Evolutionary conservation across 805 yeast species (phyloP).

Genomic region (Candida silvicultrix): DNA sequence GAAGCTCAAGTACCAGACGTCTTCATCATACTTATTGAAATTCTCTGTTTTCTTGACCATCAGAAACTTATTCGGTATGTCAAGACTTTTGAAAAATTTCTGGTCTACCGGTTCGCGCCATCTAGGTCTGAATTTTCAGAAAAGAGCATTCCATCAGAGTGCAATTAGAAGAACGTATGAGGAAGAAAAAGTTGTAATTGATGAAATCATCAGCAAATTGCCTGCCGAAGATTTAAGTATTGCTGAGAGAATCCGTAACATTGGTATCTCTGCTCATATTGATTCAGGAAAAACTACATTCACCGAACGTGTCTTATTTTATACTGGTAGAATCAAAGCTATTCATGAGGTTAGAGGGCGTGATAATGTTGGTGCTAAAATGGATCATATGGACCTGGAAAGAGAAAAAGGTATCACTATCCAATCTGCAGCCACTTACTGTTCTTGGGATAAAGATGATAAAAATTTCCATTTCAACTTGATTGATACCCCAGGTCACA

Average conservation of each 20-base stretch:
- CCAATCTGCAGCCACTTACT: slow-evolving; percentile 97
- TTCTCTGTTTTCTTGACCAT: not conserved
- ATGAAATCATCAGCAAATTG: slow-evolving; percentile 44
- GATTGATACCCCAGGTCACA: slow-evolving; percentile 98
- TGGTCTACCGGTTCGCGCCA: slow-evolving; percentile 9
- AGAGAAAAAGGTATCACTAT: slow-evolving; percentile 98
- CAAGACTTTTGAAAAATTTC: slow-evolving; percentile 10
- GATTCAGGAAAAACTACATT: slow-evolving; percentile 98
- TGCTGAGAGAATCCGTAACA: slow-evolving; percentile 70
- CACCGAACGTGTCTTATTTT: slow-evolving; percentile 92
- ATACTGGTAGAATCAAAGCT: slow-evolving; percentile 95
- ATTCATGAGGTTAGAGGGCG: slow-evolving; percentile 96
- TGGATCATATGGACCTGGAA: slow-evolving; percentile 99
- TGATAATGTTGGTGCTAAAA: slow-evolving; percentile 97
- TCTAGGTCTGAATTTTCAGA: slow-evolving; percentile 6
- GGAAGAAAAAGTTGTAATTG: slow-evolving; percentile 67
- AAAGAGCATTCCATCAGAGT: slow-evolving; percentile 29
- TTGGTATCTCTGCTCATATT: slow-evolving; percentile 97
- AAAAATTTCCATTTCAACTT: slow-evolving; percentile 79
- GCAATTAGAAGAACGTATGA: slow-evolving; percentile 41
- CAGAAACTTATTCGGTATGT: slow-evolving; percentile 6
- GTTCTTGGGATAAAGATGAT: slow-evolving; percentile 83
- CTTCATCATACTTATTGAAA: too few species aligned
- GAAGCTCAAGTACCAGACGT: not conserved
- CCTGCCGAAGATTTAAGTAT: slow-evolving; percentile 45